Evolutionary conservation across 495 filamentous ascomycete species (phyloP).

Genomic region (Trichoderma orchidacearum): DNA sequence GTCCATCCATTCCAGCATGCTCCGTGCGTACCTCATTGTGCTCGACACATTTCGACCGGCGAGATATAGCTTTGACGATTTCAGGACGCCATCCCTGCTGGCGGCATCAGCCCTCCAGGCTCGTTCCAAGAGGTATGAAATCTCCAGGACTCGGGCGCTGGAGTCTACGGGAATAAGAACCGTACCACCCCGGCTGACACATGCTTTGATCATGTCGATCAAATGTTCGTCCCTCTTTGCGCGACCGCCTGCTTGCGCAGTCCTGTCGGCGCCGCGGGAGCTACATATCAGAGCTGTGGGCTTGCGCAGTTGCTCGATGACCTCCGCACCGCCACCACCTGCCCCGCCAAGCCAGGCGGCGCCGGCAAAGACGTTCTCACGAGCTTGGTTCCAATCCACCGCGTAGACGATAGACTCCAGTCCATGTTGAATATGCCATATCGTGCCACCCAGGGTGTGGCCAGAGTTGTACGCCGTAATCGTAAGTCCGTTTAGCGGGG

Average conservation of each 20-base stretch:
- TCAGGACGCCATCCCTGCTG: constrained; percentile 49
- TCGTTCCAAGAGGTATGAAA: constrained; percentile 84
- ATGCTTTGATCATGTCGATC: constrained; percentile 65
- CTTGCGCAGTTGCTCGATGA: constrained; percentile 83
- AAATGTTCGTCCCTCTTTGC: constrained; percentile 76
- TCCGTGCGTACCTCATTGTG: constrained; percentile 76
- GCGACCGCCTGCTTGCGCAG: constrained; percentile 52
- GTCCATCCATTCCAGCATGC: constrained; percentile 99
- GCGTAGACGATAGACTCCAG: constrained; percentile 96
- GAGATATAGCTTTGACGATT: constrained; percentile 60
- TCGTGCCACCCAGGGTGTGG: constrained; percentile 88
- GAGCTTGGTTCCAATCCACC: constrained; percentile 91
- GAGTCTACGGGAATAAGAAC: constrained; percentile 93
- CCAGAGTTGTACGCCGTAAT: constrained; percentile 96
- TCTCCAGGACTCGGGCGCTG: constrained; percentile 82
- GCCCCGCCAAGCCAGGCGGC: constrained; percentile 84
- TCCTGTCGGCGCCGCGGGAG: constrained; percentile 63
- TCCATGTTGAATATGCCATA: constrained; percentile 97
- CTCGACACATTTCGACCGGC: constrained; percentile 68
- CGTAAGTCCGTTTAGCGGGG: constrained; percentile 79
- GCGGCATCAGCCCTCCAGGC: constrained; percentile 58
- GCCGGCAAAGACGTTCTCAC: constrained; percentile 84
- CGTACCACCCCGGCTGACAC: constrained; percentile 70
- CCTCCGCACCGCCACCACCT: constrained; percentile 69
- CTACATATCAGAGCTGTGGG: constrained; percentile 90